phyloP scores from a whole-genome alignment of 331 rosid genomes.

The Quercus phellos region DNA sequence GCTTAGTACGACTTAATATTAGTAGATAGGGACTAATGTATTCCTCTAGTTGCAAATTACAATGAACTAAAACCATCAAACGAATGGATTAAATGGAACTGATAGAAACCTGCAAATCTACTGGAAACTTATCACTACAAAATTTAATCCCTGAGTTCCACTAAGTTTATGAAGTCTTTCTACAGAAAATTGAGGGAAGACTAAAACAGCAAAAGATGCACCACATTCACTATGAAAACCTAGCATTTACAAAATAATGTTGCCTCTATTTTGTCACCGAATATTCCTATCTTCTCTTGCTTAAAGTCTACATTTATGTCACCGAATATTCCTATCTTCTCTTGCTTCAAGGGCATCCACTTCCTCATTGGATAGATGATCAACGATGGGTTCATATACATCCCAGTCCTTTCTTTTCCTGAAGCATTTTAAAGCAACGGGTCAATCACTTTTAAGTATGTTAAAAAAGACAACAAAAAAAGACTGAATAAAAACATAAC shows the following conservation, averaged over 20 bases:
- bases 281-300: slow-evolving; percentile 77
- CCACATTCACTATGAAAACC: neutral
- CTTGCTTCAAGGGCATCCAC: slow-evolving; percentile 93
- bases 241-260: neutral
- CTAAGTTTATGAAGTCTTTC: neutral
- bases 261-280: slow-evolving; percentile 23
- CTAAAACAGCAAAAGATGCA: neutral
- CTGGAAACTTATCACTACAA: neutral
- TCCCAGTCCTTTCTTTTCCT: slow-evolving; percentile 99
- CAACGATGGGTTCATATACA: slow-evolving; percentile 80
- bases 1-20: neutral
- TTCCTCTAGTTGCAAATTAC: neutral
- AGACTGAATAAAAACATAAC: neutral
- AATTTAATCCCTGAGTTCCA: neutral
- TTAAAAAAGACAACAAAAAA: neutral
- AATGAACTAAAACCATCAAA: neutral
- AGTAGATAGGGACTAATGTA: neutral
- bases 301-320: neutral
- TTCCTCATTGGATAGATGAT: slow-evolving; percentile 84
- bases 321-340: slow-evolving; percentile 74
- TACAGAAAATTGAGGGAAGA: neutral
- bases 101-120: neutral
- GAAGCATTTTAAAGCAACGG: slow-evolving; percentile 30
- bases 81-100: neutral
- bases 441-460: neutral